Conservation (phyloP, 179 eudicot genomes). For the Camellia oleifera region DNA sequence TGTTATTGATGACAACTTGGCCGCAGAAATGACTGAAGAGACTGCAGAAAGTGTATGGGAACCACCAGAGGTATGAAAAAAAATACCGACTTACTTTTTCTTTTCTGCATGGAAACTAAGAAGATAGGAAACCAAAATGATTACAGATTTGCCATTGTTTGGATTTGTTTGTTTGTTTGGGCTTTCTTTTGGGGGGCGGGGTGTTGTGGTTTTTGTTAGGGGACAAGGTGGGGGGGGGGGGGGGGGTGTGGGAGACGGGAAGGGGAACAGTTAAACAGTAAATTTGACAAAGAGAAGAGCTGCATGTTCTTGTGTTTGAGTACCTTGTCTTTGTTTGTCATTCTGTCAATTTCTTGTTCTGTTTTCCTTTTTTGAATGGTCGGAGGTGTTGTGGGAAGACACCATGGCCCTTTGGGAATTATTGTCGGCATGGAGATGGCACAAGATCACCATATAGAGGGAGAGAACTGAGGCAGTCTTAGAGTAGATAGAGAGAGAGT, state of each 20-base stretch:
- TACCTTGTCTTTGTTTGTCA: background rate
- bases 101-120: background rate
- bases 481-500: no score
- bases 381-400: no score
- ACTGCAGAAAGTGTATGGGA: slow-evolving; percentile 75
- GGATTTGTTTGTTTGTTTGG: background rate
- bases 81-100: background rate
- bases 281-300: background rate
- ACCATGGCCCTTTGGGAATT: no score
- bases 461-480: no score
- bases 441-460: no score
- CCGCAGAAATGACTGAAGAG: slow-evolving; percentile 72
- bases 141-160: background rate
- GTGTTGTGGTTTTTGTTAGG: no score
- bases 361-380: background rate
- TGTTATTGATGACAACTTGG: slow-evolving; percentile 64
- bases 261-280: no score
- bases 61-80: slow-evolving; percentile 69
- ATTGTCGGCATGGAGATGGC: no score
- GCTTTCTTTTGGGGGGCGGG: background rate
- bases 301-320: background rate
- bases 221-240: no score
- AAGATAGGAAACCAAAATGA: background rate
- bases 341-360: background rate
- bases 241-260: background rate